Percentiles rank a stretch among this genome's conserved stretches.
phyloP scores from a whole-genome alignment of 2,329 filamentous ascomycete species.

The Ceratocystis ficicola region DNA sequence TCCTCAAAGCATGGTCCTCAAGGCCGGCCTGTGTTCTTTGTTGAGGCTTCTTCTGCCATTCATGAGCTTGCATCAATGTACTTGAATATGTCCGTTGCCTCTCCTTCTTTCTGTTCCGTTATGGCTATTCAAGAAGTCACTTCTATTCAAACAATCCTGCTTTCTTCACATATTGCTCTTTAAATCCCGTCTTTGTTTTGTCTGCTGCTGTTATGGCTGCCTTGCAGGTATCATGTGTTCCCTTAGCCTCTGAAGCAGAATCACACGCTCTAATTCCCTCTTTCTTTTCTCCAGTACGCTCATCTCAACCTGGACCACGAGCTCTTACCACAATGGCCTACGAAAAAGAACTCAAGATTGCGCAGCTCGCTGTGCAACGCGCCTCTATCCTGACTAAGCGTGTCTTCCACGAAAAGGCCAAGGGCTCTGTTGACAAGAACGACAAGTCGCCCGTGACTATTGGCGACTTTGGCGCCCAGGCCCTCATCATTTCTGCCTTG shows the following conservation, averaged over 20 bases:
- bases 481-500: constrained; percentile 84
- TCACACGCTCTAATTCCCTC: constrained; percentile 14
- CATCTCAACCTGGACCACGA: constrained; percentile 8
- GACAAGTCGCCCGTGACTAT: constrained; percentile 96
- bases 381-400: constrained; percentile 45
- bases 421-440: constrained; percentile 78
- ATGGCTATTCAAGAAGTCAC: background rate
- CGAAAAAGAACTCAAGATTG: constrained; percentile 64
- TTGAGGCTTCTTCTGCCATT: background rate
- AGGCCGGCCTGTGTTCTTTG: background rate
- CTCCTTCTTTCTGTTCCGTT: background rate
- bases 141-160: background rate
- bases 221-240: background rate
- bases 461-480: constrained; percentile 94
- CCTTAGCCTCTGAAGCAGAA: background rate
- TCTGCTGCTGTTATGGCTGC: constrained; percentile 10
- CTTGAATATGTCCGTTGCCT: background rate
- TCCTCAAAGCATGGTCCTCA: constrained; percentile 4
- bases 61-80: background rate
- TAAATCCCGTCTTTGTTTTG: background rate
- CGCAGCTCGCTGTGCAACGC: constrained; percentile 79
- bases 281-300: constrained; percentile 5
- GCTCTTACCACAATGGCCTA: constrained; percentile 29
- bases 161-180: background rate
- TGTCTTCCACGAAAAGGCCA: constrained; percentile 66